Base-by-base conservation (phyloP, 2,329 filamentous ascomycete genomes). In the Fusarium liriodendri region DNA sequence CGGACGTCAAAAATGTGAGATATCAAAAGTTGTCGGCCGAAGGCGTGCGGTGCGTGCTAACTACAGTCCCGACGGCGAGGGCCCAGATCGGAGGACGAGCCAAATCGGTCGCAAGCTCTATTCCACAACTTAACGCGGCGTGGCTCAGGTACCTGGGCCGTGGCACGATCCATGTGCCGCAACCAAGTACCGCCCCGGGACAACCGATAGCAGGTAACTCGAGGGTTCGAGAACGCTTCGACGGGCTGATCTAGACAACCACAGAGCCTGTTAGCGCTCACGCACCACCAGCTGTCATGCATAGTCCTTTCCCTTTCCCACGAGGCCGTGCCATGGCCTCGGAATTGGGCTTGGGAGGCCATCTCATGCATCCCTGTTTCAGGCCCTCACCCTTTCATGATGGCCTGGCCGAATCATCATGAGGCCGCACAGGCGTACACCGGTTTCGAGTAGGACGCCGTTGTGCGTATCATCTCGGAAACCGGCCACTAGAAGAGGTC, bases 151-250 rank as follows among this genome's bases (percentile, higher is more conserved):
- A 52, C 47, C 16, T 58, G 33, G 20, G 29, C 32, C 6, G 32
- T 37, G 54, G 54, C 52, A 57, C 32, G 13, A 35, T 38, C 18
- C 47, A 42, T 52, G 47, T 63, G 35, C 65, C 32, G 62, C 66
- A 20, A n/a, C 18, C 37, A 63, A 71, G 45, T 71, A 47, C 42
- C 52, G 54, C 50, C 35, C 20, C 72, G 66, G 72, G 54, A 70
- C 35, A 75, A 69, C 69, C 72, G 65, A 74, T 42, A 60, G 10
- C 32, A 52, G 25, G 18, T 18, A 63, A 64, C 69, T 47, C 52
- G 58, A 70, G 59, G 59, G 72, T 74, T 74, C 72, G 70, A 59
- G 72, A 74, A 75, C 72, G 42, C 54, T 72, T 73, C 62, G 59
- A 70, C 54, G 38, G 42, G 65, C 22, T 59, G 38, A 42, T 64